Conservation (phyloP, 345 rosid species). For the Lepidium aucheri region DNA sequence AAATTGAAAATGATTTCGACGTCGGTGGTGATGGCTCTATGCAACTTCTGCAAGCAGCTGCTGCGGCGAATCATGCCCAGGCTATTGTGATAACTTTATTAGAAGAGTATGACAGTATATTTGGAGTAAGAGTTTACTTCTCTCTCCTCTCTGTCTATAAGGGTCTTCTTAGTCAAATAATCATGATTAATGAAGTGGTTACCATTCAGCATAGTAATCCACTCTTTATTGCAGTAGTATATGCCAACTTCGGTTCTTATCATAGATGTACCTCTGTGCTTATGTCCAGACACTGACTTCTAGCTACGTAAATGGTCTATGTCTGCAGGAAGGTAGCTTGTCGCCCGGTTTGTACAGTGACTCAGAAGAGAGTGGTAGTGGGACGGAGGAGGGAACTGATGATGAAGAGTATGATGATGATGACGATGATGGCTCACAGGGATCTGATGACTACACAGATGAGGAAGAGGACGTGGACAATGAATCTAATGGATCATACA, state of each 20-base stretch:
- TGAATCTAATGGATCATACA: slow-evolving; percentile 42
- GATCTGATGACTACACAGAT: slow-evolving; percentile 36
- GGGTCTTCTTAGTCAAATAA: not conserved
- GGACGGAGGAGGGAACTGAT: slow-evolving; percentile 72
- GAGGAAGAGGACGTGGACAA: slow-evolving; percentile 46
- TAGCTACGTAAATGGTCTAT: slow-evolving; percentile 18
- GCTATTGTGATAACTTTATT: slow-evolving; percentile 84
- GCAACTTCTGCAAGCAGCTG: slow-evolving; percentile 96
- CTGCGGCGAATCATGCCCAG: slow-evolving; percentile 99
- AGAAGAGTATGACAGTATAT: slow-evolving; percentile 79
- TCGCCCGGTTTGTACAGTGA: slow-evolving; percentile 78
- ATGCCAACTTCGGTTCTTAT: not conserved
- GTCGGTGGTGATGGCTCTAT: slow-evolving; percentile 92
- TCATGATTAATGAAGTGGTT: not conserved
- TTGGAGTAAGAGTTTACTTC: slow-evolving; percentile 56
- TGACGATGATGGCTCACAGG: slow-evolving; percentile 39
- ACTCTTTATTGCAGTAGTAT: not conserved
- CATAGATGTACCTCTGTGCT: not conserved
- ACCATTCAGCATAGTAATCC: not conserved
- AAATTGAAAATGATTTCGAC: slow-evolving; percentile 81
- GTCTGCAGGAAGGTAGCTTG: slow-evolving; percentile 66
- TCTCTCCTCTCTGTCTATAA: not conserved
- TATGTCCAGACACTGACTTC: slow-evolving; percentile 22
- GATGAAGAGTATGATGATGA: slow-evolving; percentile 78
- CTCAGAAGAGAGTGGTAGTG: slow-evolving; percentile 74